Percentiles rank a stretch among this genome's conserved stretches.
These are phyloP conservation scores for Cryptococcus depauperatus DNA, from an alignment of 1,284 basidiomycete genomes.

Conservation along the genomic window DNA sequence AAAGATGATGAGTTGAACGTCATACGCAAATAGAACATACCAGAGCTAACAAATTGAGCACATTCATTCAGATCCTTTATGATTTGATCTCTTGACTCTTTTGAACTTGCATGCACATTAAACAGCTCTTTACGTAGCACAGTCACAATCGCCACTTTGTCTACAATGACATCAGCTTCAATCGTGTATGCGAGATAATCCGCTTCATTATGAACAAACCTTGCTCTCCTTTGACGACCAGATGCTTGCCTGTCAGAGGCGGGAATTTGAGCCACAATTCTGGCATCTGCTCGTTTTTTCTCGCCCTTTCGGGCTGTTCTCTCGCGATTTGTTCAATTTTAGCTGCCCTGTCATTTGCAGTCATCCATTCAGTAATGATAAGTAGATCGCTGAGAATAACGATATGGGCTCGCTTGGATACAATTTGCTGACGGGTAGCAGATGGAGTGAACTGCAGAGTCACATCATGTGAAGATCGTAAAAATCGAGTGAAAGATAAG, in stretches of 20 bases:
- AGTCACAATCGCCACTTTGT: conserved; percentile 63
- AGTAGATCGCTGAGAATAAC: conserved; percentile 90
- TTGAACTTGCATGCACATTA: conserved; percentile 58
- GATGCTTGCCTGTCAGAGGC: conserved; percentile 87
- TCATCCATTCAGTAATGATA: conserved; percentile 75
- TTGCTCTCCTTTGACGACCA: conserved; percentile 61
- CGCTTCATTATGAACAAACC: conserved; percentile 45
- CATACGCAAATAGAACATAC: conserved; percentile 52
- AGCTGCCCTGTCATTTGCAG: conserved; percentile 53
- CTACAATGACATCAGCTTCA: conserved; percentile 43
- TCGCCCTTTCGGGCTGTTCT: conserved; percentile 41
- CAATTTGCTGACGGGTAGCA: conserved; percentile 62
- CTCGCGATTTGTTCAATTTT: conserved; percentile 38
- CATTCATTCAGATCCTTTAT: conserved; percentile 72
- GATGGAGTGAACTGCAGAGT: conserved; percentile 69
- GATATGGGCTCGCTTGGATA: conserved; percentile 70
- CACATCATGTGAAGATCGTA: conserved; percentile 68
- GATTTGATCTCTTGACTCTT: conserved; percentile 58
- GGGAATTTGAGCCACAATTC: conserved; percentile 95
- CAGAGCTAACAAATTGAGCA: conserved; percentile 64
- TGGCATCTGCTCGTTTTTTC: conserved; percentile 51
- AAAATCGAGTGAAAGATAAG: conserved; percentile 69
- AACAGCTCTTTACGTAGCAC: conserved; percentile 87
- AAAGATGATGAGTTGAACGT: background rate
- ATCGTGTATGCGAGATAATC: background rate